These are phyloP conservation scores for Spongospora subterranea DNA, from an alignment of 208 protist genomes.

Conservation along the genomic window DNA sequence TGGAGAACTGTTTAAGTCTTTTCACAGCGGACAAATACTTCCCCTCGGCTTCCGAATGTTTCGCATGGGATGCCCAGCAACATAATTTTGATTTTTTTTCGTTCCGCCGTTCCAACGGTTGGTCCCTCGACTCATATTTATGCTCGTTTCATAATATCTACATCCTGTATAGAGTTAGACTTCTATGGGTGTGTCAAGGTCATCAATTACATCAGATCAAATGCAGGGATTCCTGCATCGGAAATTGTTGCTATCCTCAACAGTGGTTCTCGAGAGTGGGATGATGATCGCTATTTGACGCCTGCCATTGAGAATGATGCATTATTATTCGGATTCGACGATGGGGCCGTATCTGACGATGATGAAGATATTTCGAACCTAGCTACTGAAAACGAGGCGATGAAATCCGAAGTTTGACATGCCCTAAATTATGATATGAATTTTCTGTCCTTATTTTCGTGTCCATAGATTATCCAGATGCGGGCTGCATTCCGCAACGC, in stretches of 20 bases:
- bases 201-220: conserved; percentile 54
- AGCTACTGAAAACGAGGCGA: neutral
- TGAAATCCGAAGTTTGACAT: neutral
- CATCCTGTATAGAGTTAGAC: conserved; percentile 44
- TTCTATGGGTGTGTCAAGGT: conserved; percentile 58
- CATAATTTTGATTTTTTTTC: neutral
- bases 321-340: conserved; percentile 28
- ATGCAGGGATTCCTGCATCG: neutral
- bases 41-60: neutral
- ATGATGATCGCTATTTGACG: neutral
- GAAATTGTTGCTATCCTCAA: neutral
- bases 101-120: neutral
- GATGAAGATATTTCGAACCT: neutral
- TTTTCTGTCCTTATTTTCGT: neutral
- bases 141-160: neutral
- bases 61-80: neutral
- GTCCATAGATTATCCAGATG: conserved; percentile 21
- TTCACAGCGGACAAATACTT: neutral
- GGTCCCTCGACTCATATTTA: neutral
- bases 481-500: neutral
- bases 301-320: conserved; percentile 41
- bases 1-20: too few species aligned
- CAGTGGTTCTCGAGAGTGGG: neutral
- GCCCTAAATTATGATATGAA: neutral
- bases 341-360: neutral